A percentile compares a stretch with the other conserved stretches of the same genome.
These are phyloP conservation scores for Plasmodium fragile DNA, from an alignment of 169 alveolate genomes.

Conservation along the genomic window DNA sequence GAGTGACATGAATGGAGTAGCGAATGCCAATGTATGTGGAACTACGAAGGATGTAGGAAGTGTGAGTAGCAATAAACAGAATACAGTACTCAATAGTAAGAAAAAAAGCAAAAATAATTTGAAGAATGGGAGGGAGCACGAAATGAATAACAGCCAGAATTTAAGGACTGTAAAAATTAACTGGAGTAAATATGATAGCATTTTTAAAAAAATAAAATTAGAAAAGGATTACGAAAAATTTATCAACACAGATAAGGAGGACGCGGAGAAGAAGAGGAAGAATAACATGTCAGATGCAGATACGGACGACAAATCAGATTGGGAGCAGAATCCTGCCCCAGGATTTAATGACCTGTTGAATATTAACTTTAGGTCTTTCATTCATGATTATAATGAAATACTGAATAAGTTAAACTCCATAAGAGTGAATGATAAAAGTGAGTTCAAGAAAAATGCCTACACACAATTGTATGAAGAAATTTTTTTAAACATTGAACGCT, in stretches of 20 bases:
- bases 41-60: background rate
- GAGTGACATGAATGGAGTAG: background rate
- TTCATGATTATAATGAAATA: conserved; percentile 39
- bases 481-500: conserved; percentile 25
- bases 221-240: conserved; percentile 57
- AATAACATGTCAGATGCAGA: conserved; percentile 20
- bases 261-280: background rate
- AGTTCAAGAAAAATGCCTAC: conserved; percentile 30
- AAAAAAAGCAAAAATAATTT: conserved; percentile 25
- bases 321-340: background rate
- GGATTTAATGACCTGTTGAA: conserved; percentile 14
- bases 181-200: conserved; percentile 68
- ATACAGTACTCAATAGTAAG: background rate
- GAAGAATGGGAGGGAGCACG: conserved; percentile 49
- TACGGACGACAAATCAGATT: conserved; percentile 18
- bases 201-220: conserved; percentile 46
- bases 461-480: conserved; percentile 50
- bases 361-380: conserved; percentile 31
- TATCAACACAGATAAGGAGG: background rate
- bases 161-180: conserved; percentile 68
- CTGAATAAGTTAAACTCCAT: conserved; percentile 32
- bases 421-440: conserved; percentile 32
- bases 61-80: background rate
- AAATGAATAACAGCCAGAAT: conserved; percentile 43
- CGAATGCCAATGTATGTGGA: background rate